Base-by-base conservation (phyloP, 495 filamentous ascomycete genomes). In the Penicillium mononematosum region DNA sequence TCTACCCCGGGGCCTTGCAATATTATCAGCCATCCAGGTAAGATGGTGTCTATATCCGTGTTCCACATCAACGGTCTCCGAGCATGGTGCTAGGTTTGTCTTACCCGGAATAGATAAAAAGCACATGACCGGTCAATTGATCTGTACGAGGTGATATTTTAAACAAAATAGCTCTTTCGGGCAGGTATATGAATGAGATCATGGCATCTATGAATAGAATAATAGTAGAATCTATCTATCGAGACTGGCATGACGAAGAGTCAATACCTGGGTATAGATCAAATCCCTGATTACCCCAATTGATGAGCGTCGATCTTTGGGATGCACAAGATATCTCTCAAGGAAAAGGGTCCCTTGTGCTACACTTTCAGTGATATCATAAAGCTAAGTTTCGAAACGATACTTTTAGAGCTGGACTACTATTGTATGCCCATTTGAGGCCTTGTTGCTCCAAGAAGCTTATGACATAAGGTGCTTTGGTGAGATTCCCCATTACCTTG, bases 41-140 rank as follows among this genome's bases (percentile, higher is more conserved):
- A 29, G 11, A 22, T 22, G 41, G 52, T 24, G 20, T 43, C 25
- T 43, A 31, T 56, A 55, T 58, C 47, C 39, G 44, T 22, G 62
- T 60, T 62, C 31, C 65, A 62, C 62, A 1, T 60, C 52, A 67
- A 65, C 65, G 62, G 59, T 34, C 58, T 58, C 41, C 44, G 50
- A 57, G 60, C 52, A 41, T 43, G 45, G 46, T 59, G 39, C 22
- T 24, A 19, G 14, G 1, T 29, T 4, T 38, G 49, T 51, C 49
- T n/a, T 12, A 42, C 49, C 22, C n/a, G 5, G 14, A 51, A 51
- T 51, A 24, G 14, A 38, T 7, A 14, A 32, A 25, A 29, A 9
- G 7, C 49, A 51, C 49, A 51, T 51, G 49, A 51, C 22, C 49
- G 39, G 1, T 42, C 24, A 29, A 16, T 19, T 29, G 34, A 51